Base-by-base conservation (phyloP, 1,284 basidiomycete genomes). In the Anthracocystis walkeri region DNA sequence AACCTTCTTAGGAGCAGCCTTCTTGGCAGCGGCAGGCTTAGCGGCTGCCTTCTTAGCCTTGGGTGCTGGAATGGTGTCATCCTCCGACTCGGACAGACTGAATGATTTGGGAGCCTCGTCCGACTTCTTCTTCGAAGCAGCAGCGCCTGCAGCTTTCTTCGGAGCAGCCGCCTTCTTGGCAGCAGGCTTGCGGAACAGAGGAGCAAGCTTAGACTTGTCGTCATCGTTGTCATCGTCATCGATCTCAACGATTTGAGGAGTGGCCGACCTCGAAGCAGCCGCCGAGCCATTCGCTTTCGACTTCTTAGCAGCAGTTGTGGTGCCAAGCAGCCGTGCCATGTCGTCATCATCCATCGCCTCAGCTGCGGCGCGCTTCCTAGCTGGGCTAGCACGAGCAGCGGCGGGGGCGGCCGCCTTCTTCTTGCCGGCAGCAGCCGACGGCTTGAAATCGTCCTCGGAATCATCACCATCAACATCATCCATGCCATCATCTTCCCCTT, bases 401-500 rank as follows among this genome's bases (percentile, higher is more conserved):
- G 66, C 72, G 23, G 75, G 53, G 2, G 63, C 31, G 2, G 75
- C 46, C 7, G 56, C 50, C 35, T 66, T 59, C 61, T 75, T 75
- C 52, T 76, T 76, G 20, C 54, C 49, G 10, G 68, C 68, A 6
- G 55, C 62, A 3, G 54, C 40, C 20, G 65, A 56, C 16, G 72
- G 76, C 52, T 75, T 74, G 52, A 76, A 80, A 55, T 80, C 78
- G 41, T 79, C 77, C 48, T 79, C 77, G 40, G 70, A 74, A 54
- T 80, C 78, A 20, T 76, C 76, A 25, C 56, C 73, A 31, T 57
- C 58, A 1, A 67, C 4, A 31, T 50, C 61, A 20, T 63, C 60
- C 49, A 65, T 65, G 27, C 46, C 62, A 21, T 67, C 76, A 33
- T 75, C 76, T 11, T 73, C 73, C 50, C 86, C 86, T 57, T 92